Base-by-base conservation (phyloP, 306 rosid species). In the Notholithocarpus densiflorus region DNA sequence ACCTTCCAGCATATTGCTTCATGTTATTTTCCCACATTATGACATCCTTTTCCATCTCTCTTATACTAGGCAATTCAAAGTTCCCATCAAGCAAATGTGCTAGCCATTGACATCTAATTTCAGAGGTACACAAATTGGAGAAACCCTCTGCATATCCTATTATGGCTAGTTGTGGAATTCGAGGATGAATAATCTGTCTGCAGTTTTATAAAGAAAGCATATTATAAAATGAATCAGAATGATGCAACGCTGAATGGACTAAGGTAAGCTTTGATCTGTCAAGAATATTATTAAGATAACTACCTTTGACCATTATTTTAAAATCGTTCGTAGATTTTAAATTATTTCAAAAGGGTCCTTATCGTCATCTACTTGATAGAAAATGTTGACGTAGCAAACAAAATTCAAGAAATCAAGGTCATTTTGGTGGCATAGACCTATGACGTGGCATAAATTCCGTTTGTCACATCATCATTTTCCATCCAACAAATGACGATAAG, bases 51-150 rank as follows among this genome's bases (percentile, higher is more conserved):
- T 83, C 82, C 92, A 88, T 90, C 11, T 81, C 80, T 53, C 75
- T 87, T 48, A 88, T 85, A 8, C 54, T 77, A 0, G 92, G 94
- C 27, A 90, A 0, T n/a, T 83, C 76, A 70, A 90, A 61, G 40
- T 70, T 74, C 45, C 88, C 89, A 59, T 84, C 80, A 53, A 90
- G 72, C 8, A 84, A 77, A 17, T 82, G 74, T 1, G 54, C 80
- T 6, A 88, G 24, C 92, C 94, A 90, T 76, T 79, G 79, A 52
- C 84, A 56, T 77, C 84, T 80, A 18, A 90, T 81, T 60, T 90
- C 89, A 0, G 65, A 73, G 24, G 51, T 2, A 24, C 11, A 48
- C 57, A 88, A 27, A 68, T 84, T 83, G 71, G 84, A 85, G 77
- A 75, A 27, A 3, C 83, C 59, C 59, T 90, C 90, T 0, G 60